Evolutionary conservation across 345 rosid species (phyloP).

Genomic region (Salix brachista): DNA sequence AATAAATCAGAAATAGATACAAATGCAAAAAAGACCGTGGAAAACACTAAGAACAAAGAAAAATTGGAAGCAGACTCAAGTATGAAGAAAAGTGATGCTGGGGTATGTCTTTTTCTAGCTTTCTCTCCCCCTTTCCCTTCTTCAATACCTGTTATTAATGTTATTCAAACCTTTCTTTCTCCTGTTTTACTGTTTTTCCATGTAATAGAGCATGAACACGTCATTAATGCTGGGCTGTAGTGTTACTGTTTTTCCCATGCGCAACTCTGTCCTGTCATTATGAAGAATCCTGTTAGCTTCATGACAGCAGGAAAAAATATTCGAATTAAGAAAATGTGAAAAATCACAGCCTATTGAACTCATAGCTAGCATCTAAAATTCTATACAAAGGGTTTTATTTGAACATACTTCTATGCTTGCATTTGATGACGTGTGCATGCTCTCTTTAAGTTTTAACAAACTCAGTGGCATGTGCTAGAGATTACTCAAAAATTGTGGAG

Average conservation of each 20-base stretch:
- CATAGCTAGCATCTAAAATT: background rate
- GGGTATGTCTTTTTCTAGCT: constrained; percentile 27
- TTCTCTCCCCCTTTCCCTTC: background rate
- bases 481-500: background rate
- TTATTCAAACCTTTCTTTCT: background rate
- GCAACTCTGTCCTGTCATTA: background rate
- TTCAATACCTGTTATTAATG: background rate
- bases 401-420: background rate
- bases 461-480: background rate
- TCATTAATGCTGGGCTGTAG: too few relatives aligned
- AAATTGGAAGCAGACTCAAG: constrained; percentile 38
- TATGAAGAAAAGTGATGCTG: constrained; percentile 44
- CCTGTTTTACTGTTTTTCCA: background rate
- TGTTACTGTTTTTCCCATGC: too few relatives aligned
- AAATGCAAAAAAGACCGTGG: constrained; percentile 39
- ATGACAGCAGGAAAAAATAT: background rate
- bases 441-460: background rate
- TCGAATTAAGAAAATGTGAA: background rate
- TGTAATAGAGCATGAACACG: too few relatives aligned
- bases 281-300: background rate
- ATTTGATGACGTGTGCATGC: background rate
- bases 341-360: background rate
- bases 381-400: background rate
- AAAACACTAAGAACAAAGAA: constrained; percentile 37
- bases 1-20: constrained; percentile 44